Conservation (phyloP, 495 filamentous ascomycete species). For the Xylaria grammica region DNA sequence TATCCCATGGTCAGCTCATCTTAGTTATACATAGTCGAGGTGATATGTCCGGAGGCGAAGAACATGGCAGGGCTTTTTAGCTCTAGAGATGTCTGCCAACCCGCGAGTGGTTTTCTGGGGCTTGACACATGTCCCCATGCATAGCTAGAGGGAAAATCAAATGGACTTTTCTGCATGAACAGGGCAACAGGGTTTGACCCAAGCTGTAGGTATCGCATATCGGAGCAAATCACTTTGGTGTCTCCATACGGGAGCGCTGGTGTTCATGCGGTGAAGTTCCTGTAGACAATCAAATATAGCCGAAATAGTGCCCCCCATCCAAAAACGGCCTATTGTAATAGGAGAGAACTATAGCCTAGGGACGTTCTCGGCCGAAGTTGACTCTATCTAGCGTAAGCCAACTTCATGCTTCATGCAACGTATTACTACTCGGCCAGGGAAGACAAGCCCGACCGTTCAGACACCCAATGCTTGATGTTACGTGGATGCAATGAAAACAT, state of each 20-base stretch:
- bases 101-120: neutral
- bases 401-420: conserved; percentile 19
- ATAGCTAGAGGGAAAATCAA: neutral
- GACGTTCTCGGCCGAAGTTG: conserved; percentile 1
- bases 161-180: neutral
- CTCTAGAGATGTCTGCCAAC: neutral
- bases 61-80: neutral
- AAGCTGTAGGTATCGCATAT: neutral
- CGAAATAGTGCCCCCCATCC: neutral
- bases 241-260: neutral
- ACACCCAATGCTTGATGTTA: neutral
- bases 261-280: neutral
- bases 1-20: neutral
- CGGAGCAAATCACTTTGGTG: neutral
- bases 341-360: neutral
- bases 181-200: neutral
- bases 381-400: conserved; percentile 1
- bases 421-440: neutral
- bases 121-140: neutral
- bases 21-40: neutral
- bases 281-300: neutral
- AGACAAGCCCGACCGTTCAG: conserved; percentile 2
- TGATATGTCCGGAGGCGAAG: neutral
- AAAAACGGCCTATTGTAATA: neutral
- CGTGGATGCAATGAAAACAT: neutral